phyloP scores from a whole-genome alignment of 768 basidiomycete species.

The Vishniacozyma victoriae region DNA sequence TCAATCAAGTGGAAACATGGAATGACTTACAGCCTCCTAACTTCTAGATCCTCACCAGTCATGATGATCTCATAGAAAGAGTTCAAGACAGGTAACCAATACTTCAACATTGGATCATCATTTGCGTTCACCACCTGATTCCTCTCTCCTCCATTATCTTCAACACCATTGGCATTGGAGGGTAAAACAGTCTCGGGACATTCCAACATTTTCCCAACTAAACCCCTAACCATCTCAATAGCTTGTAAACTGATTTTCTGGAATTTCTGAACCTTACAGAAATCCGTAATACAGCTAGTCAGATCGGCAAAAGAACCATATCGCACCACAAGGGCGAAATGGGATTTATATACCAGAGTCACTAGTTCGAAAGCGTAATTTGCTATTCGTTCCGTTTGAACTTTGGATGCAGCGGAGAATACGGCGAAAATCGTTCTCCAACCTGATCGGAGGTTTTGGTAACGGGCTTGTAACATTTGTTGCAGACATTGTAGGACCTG shows the following conservation, averaged over 20 bases:
- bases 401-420: constrained; percentile 92
- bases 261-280: constrained; percentile 98
- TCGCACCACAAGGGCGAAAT: constrained; percentile 83
- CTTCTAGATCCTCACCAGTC: constrained; percentile 98
- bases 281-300: constrained; percentile 95
- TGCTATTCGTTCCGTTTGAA: constrained; percentile 86
- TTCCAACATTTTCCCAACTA: constrained; percentile 85
- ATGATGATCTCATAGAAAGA: constrained; percentile 99
- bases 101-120: constrained; percentile 81
- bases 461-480: constrained; percentile 95
- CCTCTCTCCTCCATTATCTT: constrained; percentile 1
- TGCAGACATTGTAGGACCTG: constrained; percentile 95
- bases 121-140: constrained; percentile 5
- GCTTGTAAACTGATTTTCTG: constrained; percentile 95
- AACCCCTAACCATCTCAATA: constrained; percentile 89
- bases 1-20: neutral
- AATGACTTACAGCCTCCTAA: constrained; percentile 75
- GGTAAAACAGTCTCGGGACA: constrained; percentile 60
- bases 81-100: constrained; percentile 94
- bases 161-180: neutral
- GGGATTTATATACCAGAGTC: constrained; percentile 78
- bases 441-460: constrained; percentile 90
- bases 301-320: constrained; percentile 93
- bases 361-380: constrained; percentile 95
- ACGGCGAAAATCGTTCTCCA: constrained; percentile 99